Evolutionary conservation across 805 yeast species (phyloP).

Genomic region (Cyberlindnera saturnus): DNA sequence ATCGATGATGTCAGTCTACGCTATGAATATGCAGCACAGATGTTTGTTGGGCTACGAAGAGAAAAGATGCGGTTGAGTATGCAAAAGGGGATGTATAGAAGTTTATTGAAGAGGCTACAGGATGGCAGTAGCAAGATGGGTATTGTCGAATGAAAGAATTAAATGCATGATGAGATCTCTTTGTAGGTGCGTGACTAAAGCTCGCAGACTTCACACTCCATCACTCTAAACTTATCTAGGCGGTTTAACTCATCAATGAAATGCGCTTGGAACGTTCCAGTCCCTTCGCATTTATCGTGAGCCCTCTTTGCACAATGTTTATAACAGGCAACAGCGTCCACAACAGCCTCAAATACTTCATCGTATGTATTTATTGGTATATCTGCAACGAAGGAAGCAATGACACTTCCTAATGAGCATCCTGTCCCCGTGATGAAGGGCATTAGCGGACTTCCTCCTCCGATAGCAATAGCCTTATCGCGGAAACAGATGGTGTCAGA

Average conservation of each 20-base stretch:
- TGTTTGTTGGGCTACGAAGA: constrained; percentile 17
- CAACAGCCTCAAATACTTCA: background rate
- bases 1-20: constrained; percentile 16
- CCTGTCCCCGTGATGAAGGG: constrained; percentile 76
- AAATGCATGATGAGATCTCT: background rate
- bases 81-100: constrained; percentile 14
- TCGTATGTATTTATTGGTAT: background rate
- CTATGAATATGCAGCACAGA: constrained; percentile 15
- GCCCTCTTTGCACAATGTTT: constrained; percentile 1
- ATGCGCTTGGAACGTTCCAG: background rate
- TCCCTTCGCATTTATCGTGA: background rate
- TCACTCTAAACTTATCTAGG: background rate
- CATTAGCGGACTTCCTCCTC: constrained; percentile 61
- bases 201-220: no score
- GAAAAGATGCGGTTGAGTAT: constrained; percentile 12
- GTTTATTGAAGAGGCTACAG: constrained; percentile 5
- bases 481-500: constrained; percentile 42
- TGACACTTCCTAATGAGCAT: constrained; percentile 70
- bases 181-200: no score
- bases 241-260: background rate
- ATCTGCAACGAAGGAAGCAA: constrained; percentile 49
- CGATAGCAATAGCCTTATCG: constrained; percentile 29
- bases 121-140: background rate
- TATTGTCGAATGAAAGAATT: no score
- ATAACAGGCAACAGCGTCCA: constrained; percentile 1